phyloP scores from a whole-genome alignment of 108 stramenopile species.

The Parmales sp. region DNA sequence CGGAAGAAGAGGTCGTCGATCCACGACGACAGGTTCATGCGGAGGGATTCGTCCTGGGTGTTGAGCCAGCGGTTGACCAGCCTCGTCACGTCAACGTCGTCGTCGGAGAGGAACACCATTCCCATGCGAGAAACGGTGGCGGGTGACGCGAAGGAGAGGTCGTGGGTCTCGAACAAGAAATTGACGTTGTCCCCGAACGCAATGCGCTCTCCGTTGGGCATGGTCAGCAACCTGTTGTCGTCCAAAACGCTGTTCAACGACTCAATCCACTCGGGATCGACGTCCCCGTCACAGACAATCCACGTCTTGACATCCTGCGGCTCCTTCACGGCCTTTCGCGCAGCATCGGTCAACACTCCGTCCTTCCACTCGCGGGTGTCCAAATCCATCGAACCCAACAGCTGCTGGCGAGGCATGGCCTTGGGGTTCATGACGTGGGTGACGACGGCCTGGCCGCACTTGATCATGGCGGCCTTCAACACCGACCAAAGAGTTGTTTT shows the following conservation, averaged over 20 bases:
- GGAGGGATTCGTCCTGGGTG: slow-evolving; percentile 17
- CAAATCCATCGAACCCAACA: slow-evolving; percentile 50
- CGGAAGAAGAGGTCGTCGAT: slow-evolving; percentile 38
- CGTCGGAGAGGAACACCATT: slow-evolving; percentile 55
- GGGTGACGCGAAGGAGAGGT: slow-evolving; percentile 46
- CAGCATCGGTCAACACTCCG: slow-evolving; percentile 51
- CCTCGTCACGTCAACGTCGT: slow-evolving; percentile 40
- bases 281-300: slow-evolving; percentile 39
- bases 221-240: slow-evolving; percentile 53
- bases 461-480: slow-evolving; percentile 21
- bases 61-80: slow-evolving; percentile 22
- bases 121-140: slow-evolving; percentile 55
- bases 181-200: slow-evolving; percentile 50
- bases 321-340: slow-evolving; percentile 41
- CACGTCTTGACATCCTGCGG: slow-evolving; percentile 32
- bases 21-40: slow-evolving; percentile 23
- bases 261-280: slow-evolving; percentile 49
- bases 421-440: slow-evolving; percentile 53
- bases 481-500: slow-evolving; percentile 48
- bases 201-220: slow-evolving; percentile 58
- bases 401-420: slow-evolving; percentile 47
- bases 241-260: slow-evolving; percentile 49
- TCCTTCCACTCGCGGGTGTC: slow-evolving; percentile 60
- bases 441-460: slow-evolving; percentile 26
- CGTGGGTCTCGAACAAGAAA: slow-evolving; percentile 59